A percentile compares a stretch with the other conserved stretches of the same genome.
Conservation (phyloP, 192 early-diverging fungal species). For the Funneliformis geosporum region DNA sequence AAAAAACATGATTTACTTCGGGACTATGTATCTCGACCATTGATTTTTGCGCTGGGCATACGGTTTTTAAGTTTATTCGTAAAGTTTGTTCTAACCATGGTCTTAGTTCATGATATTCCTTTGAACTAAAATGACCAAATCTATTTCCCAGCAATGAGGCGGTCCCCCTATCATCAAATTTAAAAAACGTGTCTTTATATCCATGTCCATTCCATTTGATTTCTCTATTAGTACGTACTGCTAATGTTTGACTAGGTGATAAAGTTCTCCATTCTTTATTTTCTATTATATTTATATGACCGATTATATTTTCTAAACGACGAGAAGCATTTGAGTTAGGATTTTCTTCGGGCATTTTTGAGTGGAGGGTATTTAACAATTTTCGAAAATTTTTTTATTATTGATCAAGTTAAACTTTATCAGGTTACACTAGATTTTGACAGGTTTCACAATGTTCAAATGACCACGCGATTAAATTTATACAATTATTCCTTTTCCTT, state of each 20-base stretch:
- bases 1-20: slow-evolving; percentile 21
- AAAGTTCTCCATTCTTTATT: slow-evolving; percentile 20
- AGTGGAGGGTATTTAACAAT: too few species aligned
- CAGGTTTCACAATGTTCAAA: neutral
- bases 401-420: neutral
- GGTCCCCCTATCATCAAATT: slow-evolving; percentile 2
- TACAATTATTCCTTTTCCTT: too few species aligned
- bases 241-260: neutral
- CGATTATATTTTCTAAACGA: neutral
- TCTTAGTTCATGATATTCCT: slow-evolving; percentile 26
- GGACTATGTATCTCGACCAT: neutral
- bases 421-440: neutral
- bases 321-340: neutral
- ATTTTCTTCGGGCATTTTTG: neutral
- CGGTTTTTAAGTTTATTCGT: slow-evolving; percentile 22
- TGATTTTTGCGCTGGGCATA: neutral
- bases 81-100: slow-evolving; percentile 21
- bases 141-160: neutral
- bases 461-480: too few species aligned
- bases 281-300: neutral
- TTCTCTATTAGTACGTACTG: neutral
- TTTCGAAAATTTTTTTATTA: neutral
- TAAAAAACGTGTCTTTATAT: slow-evolving; percentile 17
- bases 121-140: slow-evolving; percentile 13
- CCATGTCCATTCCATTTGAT: slow-evolving; percentile 19